These are phyloP conservation scores for Auxenochlorella protothecoides DNA, from an alignment of 139 green algal genomes.

Conservation along the genomic window DNA sequence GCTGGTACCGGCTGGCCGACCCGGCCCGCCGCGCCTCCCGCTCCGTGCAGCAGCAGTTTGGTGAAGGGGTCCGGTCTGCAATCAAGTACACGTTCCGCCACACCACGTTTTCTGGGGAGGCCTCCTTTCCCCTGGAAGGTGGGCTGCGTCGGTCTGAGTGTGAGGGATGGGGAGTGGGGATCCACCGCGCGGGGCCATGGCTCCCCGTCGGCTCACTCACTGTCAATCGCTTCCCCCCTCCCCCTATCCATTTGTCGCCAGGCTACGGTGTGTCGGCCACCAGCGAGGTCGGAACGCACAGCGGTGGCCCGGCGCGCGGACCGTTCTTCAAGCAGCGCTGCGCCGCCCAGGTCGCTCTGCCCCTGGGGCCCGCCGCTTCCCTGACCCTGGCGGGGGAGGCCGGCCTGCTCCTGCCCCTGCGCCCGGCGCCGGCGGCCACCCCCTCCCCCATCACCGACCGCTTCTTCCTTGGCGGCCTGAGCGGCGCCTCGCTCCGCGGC, in stretches of 20 bases:
- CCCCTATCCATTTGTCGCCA: background rate
- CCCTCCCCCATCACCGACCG: conserved; percentile 46
- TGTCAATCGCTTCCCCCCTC: no score
- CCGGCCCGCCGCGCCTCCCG: conserved; percentile 29
- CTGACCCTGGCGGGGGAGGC: conserved; percentile 15
- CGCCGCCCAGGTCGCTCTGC: conserved; percentile 9
- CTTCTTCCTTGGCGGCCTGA: conserved; percentile 62
- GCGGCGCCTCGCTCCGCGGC: conserved; percentile 35
- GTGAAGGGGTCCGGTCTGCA: conserved; percentile 55
- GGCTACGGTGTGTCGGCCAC: conserved; percentile 29
- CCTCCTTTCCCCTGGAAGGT: conserved; percentile 5
- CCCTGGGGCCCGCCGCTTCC: conserved; percentile 5
- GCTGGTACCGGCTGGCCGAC: conserved; percentile 48
- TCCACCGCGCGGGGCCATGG: no score
- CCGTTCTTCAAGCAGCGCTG: conserved; percentile 35
- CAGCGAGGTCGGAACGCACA: conserved; percentile 45
- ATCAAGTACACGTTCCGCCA: conserved; percentile 32
- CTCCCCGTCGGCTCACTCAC: no score
- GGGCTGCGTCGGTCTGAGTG: no score
- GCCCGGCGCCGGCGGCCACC: background rate
- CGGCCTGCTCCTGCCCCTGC: conserved; percentile 49
- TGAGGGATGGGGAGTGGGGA: no score
- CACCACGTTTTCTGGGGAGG: conserved; percentile 14
- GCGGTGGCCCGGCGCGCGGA: conserved; percentile 23
- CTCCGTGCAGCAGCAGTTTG: conserved; percentile 39